These are phyloP conservation scores for Aphanoascus verrucosus DNA, from an alignment of 2,329 filamentous ascomycete species.

Conservation along the genomic window DNA sequence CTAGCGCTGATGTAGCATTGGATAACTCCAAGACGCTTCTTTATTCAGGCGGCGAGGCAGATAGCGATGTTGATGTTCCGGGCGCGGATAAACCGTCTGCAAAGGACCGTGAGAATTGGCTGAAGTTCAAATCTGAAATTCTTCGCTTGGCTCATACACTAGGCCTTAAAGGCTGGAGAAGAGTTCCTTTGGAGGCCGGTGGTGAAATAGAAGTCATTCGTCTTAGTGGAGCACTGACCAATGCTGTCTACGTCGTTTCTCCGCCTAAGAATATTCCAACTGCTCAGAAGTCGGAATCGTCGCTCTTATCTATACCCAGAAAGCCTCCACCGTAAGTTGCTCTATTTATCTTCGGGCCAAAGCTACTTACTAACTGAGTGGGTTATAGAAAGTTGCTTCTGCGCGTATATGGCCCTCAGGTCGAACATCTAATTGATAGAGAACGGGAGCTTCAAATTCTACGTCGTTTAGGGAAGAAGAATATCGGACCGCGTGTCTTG, in stretches of 20 bases:
- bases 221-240: conserved; percentile 80
- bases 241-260: conserved; percentile 88
- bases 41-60: conserved; percentile 51
- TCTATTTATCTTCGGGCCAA: not conserved
- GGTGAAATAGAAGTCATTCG: conserved; percentile 38
- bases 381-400: conserved; percentile 61
- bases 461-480: conserved; percentile 74
- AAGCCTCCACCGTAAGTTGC: conserved; percentile 44
- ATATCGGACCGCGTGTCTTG: conserved; percentile 80
- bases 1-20: conserved; percentile 69
- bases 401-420: conserved; percentile 87
- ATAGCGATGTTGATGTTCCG: conserved; percentile 24
- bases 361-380: conserved; percentile 2
- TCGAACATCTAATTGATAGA: conserved; percentile 89
- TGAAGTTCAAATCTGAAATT: conserved; percentile 84
- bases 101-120: conserved; percentile 68
- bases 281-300: conserved; percentile 31
- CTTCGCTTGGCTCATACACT: conserved; percentile 81
- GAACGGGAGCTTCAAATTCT: conserved; percentile 82
- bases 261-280: conserved; percentile 56
- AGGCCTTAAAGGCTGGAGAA: conserved; percentile 81
- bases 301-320: conserved; percentile 30
- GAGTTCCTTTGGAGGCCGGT: conserved; percentile 48
- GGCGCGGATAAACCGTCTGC: conserved; percentile 40
- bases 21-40: conserved; percentile 85